Percentiles rank a stretch among this genome's conserved stretches.
phyloP scores from a whole-genome alignment of 768 basidiomycete genomes.

The Lentinula aciculospora region DNA sequence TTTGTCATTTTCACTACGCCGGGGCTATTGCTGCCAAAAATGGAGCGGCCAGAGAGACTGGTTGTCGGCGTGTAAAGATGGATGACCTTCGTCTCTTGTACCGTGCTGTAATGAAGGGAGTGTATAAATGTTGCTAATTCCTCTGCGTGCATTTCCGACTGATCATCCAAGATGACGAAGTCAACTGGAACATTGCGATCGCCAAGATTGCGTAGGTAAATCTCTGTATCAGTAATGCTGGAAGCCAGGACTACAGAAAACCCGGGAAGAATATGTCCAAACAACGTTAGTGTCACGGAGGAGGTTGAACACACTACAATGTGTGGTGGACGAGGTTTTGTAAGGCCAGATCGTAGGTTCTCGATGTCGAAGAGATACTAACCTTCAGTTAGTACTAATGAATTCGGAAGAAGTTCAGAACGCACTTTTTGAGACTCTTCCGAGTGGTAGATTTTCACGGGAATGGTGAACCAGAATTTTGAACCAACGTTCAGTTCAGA shows the following conservation, averaged over 20 bases:
- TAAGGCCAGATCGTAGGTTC: slow-evolving; percentile 39
- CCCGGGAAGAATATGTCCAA: slow-evolving; percentile 51
- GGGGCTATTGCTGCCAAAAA: slow-evolving; percentile 44
- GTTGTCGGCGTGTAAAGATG: slow-evolving; percentile 72
- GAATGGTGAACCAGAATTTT: slow-evolving; percentile 71
- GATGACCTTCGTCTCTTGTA: slow-evolving; percentile 56
- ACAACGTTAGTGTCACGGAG: slow-evolving; percentile 46
- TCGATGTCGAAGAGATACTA: slow-evolving; percentile 45
- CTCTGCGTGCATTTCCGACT: slow-evolving; percentile 53
- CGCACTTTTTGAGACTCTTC: slow-evolving; percentile 53
- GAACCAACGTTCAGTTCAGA: slow-evolving; percentile 62
- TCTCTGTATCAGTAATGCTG: slow-evolving; percentile 41
- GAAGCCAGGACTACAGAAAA: slow-evolving; percentile 42
- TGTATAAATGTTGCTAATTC: slow-evolving; percentile 48
- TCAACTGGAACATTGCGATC: slow-evolving; percentile 31
- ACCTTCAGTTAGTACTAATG: neutral
- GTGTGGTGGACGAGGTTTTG: slow-evolving; percentile 37
- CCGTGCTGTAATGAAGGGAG: slow-evolving; percentile 26
- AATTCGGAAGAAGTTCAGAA: neutral
- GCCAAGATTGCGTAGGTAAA: slow-evolving; percentile 28
- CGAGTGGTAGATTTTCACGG: slow-evolving; percentile 51
- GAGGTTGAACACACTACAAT: slow-evolving; percentile 59
- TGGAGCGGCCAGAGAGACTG: slow-evolving; percentile 44
- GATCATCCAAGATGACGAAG: slow-evolving; percentile 65
- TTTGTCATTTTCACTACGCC: slow-evolving; percentile 68